phyloP scores from a whole-genome alignment of 441 rosid species.

The Croton laevigatus region DNA sequence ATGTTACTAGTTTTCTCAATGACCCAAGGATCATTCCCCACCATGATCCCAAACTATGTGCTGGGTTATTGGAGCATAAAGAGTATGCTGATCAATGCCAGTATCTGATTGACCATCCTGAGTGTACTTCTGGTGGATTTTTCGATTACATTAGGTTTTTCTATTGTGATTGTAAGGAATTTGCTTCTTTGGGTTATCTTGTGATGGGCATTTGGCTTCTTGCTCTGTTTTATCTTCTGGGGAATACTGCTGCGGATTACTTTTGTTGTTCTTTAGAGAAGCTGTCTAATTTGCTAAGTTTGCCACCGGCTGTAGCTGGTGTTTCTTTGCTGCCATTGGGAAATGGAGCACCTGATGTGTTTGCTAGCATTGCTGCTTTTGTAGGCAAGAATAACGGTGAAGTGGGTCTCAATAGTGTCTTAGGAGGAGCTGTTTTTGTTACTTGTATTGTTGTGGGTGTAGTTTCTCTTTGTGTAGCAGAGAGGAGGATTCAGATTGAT shows the following conservation, averaged over 20 bases:
- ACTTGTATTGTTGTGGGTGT: conserved; percentile 75
- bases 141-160: conserved; percentile 74
- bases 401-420: conserved; percentile 81
- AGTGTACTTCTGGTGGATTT: conserved; percentile 71
- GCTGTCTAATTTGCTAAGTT: conserved; percentile 59
- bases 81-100: conserved; percentile 56
- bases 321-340: conserved; percentile 87
- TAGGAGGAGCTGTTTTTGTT: conserved; percentile 90
- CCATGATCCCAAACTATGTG: conserved; percentile 29
- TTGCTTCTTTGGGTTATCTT: conserved; percentile 41
- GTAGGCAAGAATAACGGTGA: conserved; percentile 69
- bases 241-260: conserved; percentile 93
- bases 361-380: conserved; percentile 89
- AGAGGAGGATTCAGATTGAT: conserved; percentile 65
- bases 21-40: background rate
- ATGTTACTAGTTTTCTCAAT: background rate
- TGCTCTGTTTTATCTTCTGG: conserved; percentile 78
- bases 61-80: conserved; percentile 49
- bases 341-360: conserved; percentile 94
- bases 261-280: conserved; percentile 88
- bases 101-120: conserved; percentile 64
- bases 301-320: conserved; percentile 91
- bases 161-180: conserved; percentile 56
- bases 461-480: conserved; percentile 69
- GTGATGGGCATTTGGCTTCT: conserved; percentile 65